Percentiles rank a stretch among this genome's conserved stretches.
Conservation (phyloP, 176 grass and related monocot genomes). For the Alloteropsis semialata region DNA sequence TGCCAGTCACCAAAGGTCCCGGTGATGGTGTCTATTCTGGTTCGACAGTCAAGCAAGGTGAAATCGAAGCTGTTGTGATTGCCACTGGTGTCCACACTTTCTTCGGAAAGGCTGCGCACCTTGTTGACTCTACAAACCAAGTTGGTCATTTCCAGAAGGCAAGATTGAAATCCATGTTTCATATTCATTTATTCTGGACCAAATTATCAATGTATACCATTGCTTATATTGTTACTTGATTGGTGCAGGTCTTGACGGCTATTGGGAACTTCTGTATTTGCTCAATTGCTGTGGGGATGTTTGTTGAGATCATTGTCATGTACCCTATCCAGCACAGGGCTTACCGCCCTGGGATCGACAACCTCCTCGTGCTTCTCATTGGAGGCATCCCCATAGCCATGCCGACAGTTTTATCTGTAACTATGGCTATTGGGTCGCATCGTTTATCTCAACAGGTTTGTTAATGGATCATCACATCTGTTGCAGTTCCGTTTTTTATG, state of each 20-base stretch:
- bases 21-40: conserved; percentile 83
- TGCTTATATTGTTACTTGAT: neutral
- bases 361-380: conserved; percentile 77
- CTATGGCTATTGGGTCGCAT: conserved; percentile 83
- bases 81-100: conserved; percentile 84
- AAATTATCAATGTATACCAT: neutral
- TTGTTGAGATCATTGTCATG: conserved; percentile 79
- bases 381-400: conserved; percentile 86
- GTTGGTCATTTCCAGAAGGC: conserved; percentile 88
- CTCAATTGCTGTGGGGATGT: conserved; percentile 68
- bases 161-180: neutral
- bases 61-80: conserved; percentile 73
- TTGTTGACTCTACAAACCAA: conserved; percentile 80
- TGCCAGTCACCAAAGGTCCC: conserved; percentile 66
- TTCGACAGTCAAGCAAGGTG: conserved; percentile 75
- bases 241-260: conserved; percentile 58
- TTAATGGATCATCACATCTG: neutral
- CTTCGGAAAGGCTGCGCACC: conserved; percentile 83
- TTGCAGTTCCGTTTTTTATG: neutral
- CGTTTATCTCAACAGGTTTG: conserved; percentile 67
- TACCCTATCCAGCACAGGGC: conserved; percentile 66
- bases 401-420: conserved; percentile 76
- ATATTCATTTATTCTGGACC: neutral
- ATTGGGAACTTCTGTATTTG: conserved; percentile 86
- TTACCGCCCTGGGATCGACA: conserved; percentile 72